These are phyloP conservation scores for Plasmopara viticola DNA, from an alignment of 352 stramenopile species.

Conservation along the genomic window DNA sequence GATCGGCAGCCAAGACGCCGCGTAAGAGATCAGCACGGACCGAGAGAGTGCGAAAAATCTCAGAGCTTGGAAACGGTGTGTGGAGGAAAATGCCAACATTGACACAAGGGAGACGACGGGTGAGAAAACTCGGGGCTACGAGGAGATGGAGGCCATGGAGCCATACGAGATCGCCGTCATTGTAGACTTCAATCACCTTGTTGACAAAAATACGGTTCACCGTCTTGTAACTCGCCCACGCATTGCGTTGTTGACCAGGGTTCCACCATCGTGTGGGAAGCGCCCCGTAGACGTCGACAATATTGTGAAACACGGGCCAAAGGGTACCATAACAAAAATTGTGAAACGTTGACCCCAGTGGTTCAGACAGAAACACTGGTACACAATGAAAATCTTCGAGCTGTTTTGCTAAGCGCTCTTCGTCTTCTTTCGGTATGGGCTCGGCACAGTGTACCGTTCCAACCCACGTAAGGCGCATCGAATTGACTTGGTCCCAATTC, in stretches of 20 bases:
- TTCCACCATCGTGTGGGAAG: slow-evolving; percentile 83
- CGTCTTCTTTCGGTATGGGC: slow-evolving; percentile 72
- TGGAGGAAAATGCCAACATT: slow-evolving; percentile 98
- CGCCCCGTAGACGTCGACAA: slow-evolving; percentile 94
- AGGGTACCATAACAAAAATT: slow-evolving; percentile 96
- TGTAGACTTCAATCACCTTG: slow-evolving; percentile 88
- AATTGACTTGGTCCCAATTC: slow-evolving; percentile 64
- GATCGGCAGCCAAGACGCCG: slow-evolving; percentile 95
- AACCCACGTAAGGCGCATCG: slow-evolving; percentile 83
- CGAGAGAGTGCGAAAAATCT: slow-evolving; percentile 98
- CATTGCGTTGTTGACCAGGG: slow-evolving; percentile 72
- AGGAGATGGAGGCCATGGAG: slow-evolving; percentile 98
- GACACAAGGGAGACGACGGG: slow-evolving; percentile 85
- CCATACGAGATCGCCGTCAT: slow-evolving; percentile 93
- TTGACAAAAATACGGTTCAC: slow-evolving; percentile 97
- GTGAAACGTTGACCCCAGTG: slow-evolving; percentile 84
- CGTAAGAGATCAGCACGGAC: slow-evolving; percentile 94
- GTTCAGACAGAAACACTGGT: slow-evolving; percentile 92
- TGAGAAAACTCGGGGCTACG: slow-evolving; percentile 96
- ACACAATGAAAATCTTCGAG: slow-evolving; percentile 93
- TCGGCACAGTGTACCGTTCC: slow-evolving; percentile 76
- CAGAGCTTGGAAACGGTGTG: slow-evolving; percentile 98
- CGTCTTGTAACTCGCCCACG: slow-evolving; percentile 93
- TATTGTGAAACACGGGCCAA: slow-evolving; percentile 98
- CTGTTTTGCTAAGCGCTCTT: slow-evolving; percentile 66